A percentile compares a stretch with the other conserved stretches of the same genome.
Conservation (phyloP, 176 grass and related monocot species). For the Zizania latifolia region DNA sequence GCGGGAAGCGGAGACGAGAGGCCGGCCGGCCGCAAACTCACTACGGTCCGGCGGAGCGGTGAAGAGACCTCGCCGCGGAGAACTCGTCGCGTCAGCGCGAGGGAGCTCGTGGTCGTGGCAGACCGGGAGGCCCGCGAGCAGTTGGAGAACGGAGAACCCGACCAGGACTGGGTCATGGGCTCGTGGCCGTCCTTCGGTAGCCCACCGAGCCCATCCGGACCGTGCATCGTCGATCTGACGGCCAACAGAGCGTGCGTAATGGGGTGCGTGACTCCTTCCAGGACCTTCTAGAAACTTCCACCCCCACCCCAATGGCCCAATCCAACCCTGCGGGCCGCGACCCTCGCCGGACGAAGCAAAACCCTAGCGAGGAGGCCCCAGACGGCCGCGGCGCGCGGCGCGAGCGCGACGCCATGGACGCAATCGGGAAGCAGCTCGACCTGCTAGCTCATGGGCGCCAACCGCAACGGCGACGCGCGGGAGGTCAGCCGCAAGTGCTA, state of each 20-base stretch:
- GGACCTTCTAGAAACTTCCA: neutral
- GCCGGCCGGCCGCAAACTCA: neutral
- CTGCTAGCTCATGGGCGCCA: conserved; percentile 97
- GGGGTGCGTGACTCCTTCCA: too few relatives aligned
- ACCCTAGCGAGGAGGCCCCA: conserved; percentile 9
- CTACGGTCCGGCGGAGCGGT: neutral
- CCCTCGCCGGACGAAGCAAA: neutral
- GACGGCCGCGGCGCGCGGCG: neutral
- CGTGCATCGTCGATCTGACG: neutral
- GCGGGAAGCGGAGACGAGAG: neutral
- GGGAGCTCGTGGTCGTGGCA: neutral
- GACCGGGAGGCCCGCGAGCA: neutral
- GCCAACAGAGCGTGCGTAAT: neutral
- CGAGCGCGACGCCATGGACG: conserved; percentile 45
- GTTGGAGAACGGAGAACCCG: too few relatives aligned
- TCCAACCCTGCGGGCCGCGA: neutral
- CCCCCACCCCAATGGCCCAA: neutral
- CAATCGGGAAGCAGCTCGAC: conserved; percentile 91
- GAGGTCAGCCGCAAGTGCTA: conserved; percentile 91
- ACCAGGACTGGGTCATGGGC: neutral
- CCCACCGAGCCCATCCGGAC: neutral
- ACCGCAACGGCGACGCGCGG: conserved; percentile 75
- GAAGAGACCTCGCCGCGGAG: neutral
- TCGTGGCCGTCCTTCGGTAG: neutral
- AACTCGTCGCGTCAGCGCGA: neutral